Percentiles rank a stretch among this genome's conserved stretches.
Conservation (phyloP, 164 flowering plant species). For the Tetracentron sinense region DNA sequence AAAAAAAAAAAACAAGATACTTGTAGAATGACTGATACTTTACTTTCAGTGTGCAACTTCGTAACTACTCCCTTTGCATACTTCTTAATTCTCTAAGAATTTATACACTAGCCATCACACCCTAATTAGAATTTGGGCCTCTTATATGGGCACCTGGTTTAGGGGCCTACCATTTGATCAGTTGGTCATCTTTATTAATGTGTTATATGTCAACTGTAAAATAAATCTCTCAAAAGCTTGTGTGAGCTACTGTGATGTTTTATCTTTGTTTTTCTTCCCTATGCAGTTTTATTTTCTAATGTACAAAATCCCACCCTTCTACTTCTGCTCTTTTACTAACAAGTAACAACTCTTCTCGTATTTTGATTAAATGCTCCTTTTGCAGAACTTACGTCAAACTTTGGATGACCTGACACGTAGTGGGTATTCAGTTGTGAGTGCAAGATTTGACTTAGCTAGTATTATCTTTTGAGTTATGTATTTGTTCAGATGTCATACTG, state of each 20-base stretch:
- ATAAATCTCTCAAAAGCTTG: too few species aligned
- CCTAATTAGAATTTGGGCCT: background rate
- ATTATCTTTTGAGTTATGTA: background rate
- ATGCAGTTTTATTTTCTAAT: too few species aligned
- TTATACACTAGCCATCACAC: background rate
- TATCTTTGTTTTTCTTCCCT: too few species aligned
- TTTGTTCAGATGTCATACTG: background rate
- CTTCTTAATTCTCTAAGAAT: background rate
- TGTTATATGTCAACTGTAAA: too few species aligned
- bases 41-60: too few species aligned
- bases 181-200: too few species aligned
- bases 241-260: too few species aligned
- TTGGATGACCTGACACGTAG: slow-evolving; percentile 88
- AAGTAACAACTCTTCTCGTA: background rate
- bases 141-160: background rate
- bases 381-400: slow-evolving; percentile 95
- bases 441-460: slow-evolving; percentile 8
- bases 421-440: slow-evolving; percentile 91
- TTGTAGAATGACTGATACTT: background rate
- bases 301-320: too few species aligned
- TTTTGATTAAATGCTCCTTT: slow-evolving; percentile 11
- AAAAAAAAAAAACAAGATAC: too few species aligned
- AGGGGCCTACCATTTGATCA: background rate
- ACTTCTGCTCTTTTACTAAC: background rate
- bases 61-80: background rate